Conservation (phyloP, 345 rosid genomes). For the Eutrema japonicum region DNA sequence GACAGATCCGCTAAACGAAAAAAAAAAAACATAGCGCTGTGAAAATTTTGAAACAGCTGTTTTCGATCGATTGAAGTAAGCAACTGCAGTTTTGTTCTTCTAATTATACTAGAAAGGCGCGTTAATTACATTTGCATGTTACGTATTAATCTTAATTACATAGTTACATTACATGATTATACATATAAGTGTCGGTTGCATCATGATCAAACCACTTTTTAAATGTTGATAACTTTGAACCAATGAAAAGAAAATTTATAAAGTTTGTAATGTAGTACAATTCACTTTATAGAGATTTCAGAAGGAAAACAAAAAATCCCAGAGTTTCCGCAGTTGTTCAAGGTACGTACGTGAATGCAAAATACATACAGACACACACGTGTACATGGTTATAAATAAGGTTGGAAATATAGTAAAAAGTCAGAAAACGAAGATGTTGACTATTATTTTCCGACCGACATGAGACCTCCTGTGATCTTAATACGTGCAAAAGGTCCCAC, state of each 20-base stretch:
- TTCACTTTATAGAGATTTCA: not conserved
- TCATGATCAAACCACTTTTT: not conserved
- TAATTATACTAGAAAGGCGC: not conserved
- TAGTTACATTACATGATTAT: not conserved
- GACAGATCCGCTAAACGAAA: not conserved
- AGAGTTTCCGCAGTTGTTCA: conserved; percentile 9
- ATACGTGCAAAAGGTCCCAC: conserved; percentile 25
- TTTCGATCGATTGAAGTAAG: not conserved
- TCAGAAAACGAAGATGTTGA: not conserved
- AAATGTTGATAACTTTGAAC: not conserved
- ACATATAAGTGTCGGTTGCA: not conserved
- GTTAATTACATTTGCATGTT: not conserved
- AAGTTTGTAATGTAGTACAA: not conserved
- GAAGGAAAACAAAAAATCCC: not conserved
- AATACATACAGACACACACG: conserved; percentile 7
- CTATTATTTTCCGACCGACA: conserved; percentile 29
- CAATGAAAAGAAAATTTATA: not conserved
- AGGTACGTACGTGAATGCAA: not conserved
- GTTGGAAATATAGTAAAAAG: not conserved
- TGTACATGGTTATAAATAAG: not conserved
- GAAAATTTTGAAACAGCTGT: not conserved
- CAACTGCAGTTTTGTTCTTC: not conserved
- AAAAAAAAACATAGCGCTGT: not conserved
- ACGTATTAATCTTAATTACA: not conserved
- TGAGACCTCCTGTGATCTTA: conserved; percentile 5